These are phyloP conservation scores for Datisca glomerata DNA, from an alignment of 306 rosid species.

Conservation along the genomic window DNA sequence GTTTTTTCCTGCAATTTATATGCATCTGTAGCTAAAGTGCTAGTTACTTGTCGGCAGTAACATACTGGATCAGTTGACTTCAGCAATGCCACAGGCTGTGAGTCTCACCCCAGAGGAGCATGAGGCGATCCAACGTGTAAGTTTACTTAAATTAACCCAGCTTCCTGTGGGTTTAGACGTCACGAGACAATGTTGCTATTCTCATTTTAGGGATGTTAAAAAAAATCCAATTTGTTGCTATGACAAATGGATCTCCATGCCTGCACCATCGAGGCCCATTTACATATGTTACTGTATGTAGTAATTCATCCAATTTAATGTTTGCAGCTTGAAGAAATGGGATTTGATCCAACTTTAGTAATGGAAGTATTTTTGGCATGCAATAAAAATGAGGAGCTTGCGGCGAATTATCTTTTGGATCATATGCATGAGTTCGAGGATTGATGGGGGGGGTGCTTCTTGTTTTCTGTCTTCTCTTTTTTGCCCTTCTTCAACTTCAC, in stretches of 20 bases:
- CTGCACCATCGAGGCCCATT: too few species aligned
- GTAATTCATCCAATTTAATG: too few species aligned
- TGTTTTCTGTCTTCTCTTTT: too few species aligned
- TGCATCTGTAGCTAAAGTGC: background rate
- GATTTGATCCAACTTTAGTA: slow-evolving; percentile 59
- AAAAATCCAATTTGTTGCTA: too few species aligned
- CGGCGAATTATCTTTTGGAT: slow-evolving; percentile 76
- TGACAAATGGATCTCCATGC: too few species aligned
- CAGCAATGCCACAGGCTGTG: slow-evolving; percentile 35
- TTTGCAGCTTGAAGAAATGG: slow-evolving; percentile 84
- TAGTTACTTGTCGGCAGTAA: slow-evolving; percentile 12
- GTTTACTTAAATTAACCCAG: too few species aligned
- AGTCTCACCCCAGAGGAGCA: slow-evolving; percentile 34
- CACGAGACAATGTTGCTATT: too few species aligned
- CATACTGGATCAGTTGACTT: slow-evolving; percentile 20
- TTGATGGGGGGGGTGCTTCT: slow-evolving; percentile 20
- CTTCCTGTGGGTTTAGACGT: too few species aligned
- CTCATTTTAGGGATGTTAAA: too few species aligned
- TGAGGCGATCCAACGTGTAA: slow-evolving; percentile 32
- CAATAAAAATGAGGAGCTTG: slow-evolving; percentile 74
- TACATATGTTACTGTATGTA: too few species aligned
- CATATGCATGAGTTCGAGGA: slow-evolving; percentile 68
- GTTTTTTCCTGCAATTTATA: background rate
- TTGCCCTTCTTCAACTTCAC: too few species aligned
- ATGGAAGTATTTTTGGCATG: slow-evolving; percentile 76